Evolutionary conservation across 1,284 basidiomycete genomes (phyloP), one percentile per base, ranked within the genome.

Genomic region (Calocybe gambosa): DNA sequence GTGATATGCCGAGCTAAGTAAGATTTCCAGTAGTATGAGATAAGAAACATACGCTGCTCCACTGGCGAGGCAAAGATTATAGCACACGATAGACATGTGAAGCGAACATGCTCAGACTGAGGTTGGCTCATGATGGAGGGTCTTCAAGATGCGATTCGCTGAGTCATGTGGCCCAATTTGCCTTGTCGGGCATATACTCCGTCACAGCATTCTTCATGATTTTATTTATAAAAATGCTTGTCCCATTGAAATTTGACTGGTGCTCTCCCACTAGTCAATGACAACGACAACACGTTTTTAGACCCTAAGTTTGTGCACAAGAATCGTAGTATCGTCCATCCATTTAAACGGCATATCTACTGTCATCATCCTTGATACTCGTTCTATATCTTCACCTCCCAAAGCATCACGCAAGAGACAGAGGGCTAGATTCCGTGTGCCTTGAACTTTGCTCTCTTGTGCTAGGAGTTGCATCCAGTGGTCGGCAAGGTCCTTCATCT

Each of bases 61-160:
- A 87, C 83, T 8, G 93, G 82, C 19, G 84, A 79, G 42, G 77
- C 67, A 64, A 97, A 98, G 1, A 90, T 93, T 58, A 99, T 88
- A 5, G 84, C 77, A 68, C 95, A 99, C 55, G 93, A 91, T 16
- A 96, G 74, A 58, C 95, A 99, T 45, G 95, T 95, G 67, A 89
- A 93, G 1, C 85, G 66, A 13, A 55, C 48, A 45, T 61, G 52
- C 13, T 62, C 52, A 28, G 58, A 15, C 41, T 46, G 42, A 39
- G 45, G 29, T 42, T 46, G 53, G 34, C 52, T 50, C 58, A 62
- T 62, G 41, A 46, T 49, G 45, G 33, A 23, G 7, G 7, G 21
- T 37, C 19, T 21, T 38, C 33, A 45, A 51, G 39, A 19, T 47
- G 34, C 13, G 9, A 16, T 21, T 23, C 12, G 51, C 45, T 46